A percentile compares a stretch with the other conserved stretches of the same genome.
phyloP scores from a whole-genome alignment of 2,329 filamentous ascomycete genomes.

The Hymenoscyphus infarciens region DNA sequence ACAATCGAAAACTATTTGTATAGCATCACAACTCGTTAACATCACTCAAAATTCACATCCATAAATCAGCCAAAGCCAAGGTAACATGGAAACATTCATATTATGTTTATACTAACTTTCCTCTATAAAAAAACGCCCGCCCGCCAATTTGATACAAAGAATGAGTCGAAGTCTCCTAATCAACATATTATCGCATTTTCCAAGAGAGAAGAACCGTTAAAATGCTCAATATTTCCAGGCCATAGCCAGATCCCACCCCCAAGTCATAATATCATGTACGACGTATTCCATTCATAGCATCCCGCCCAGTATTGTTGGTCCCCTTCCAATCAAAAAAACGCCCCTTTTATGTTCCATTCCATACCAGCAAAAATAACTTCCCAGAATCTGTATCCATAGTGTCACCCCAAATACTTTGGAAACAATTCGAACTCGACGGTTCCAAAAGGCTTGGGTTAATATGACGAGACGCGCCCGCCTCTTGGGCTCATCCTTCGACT shows the following conservation, averaged over 20 bases:
- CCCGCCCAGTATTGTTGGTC: not conserved
- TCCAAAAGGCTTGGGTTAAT: too few relatives aligned
- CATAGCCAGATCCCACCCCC: not conserved
- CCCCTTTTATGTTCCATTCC: not conserved
- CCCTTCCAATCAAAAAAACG: not conserved
- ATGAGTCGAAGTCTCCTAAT: not conserved
- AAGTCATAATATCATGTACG: not conserved
- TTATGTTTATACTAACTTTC: not conserved
- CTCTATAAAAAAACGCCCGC: not conserved
- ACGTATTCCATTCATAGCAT: not conserved
- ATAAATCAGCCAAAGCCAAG: not conserved
- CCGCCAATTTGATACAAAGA: not conserved
- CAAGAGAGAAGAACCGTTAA: not conserved
- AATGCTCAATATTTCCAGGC: not conserved
- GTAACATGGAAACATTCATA: not conserved
- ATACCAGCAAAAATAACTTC: not conserved
- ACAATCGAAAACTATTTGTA: not conserved
- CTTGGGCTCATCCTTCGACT: not conserved
- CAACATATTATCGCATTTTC: conserved; percentile 8
- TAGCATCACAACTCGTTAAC: not conserved
- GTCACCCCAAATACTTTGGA: too few relatives aligned
- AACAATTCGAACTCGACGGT: too few relatives aligned
- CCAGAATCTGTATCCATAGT: not conserved
- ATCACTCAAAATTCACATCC: not conserved
- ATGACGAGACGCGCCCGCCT: not conserved